These are phyloP conservation scores for Cladorrhinum sp. DNA, from an alignment of 2,329 filamentous ascomycete species.

Conservation along the genomic window DNA sequence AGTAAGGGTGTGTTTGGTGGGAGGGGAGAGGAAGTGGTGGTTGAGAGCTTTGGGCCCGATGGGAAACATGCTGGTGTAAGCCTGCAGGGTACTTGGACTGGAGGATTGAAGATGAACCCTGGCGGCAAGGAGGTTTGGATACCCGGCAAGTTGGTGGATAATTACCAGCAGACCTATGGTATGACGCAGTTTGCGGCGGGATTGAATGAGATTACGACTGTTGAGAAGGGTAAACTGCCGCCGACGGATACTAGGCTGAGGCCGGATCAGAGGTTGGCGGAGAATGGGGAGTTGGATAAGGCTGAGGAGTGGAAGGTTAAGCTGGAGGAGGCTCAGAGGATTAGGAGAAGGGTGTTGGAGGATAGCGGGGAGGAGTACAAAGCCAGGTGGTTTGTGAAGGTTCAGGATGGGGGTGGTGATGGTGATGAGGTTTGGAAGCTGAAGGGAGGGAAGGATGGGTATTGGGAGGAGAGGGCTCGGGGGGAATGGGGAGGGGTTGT, in stretches of 20 bases:
- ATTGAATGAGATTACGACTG: conserved; percentile 80
- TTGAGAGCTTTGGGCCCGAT: conserved; percentile 67
- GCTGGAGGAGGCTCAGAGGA: conserved; percentile 82
- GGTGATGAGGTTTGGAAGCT: conserved; percentile 74
- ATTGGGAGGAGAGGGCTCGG: conserved; percentile 81
- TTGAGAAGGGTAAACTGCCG: conserved; percentile 73
- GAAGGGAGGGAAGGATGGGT: conserved; percentile 78
- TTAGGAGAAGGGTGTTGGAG: conserved; percentile 71
- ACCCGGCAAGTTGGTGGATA: conserved; percentile 72
- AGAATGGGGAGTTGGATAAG: conserved; percentile 75
- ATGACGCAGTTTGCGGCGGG: conserved; percentile 81
- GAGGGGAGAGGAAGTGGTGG: conserved; percentile 81
- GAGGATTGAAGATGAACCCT: conserved; percentile 51
- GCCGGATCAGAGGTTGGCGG: conserved; percentile 82
- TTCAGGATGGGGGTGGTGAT: conserved; percentile 58
- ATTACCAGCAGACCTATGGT: conserved; percentile 78
- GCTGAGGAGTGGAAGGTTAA: conserved; percentile 80
- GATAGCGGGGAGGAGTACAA: conserved; percentile 67
- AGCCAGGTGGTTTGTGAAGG: conserved; percentile 81
- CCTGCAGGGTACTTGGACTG: conserved; percentile 82
- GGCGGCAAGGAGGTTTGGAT: conserved; percentile 74
- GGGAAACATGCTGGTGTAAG: conserved; percentile 65
- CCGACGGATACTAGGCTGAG: conserved; percentile 79
- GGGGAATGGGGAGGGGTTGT: conserved; percentile 62
- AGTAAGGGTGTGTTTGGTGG: conserved; percentile 97